Conservation (phyloP, 352 stramenopile species). For the Pythium sp. region DNA sequence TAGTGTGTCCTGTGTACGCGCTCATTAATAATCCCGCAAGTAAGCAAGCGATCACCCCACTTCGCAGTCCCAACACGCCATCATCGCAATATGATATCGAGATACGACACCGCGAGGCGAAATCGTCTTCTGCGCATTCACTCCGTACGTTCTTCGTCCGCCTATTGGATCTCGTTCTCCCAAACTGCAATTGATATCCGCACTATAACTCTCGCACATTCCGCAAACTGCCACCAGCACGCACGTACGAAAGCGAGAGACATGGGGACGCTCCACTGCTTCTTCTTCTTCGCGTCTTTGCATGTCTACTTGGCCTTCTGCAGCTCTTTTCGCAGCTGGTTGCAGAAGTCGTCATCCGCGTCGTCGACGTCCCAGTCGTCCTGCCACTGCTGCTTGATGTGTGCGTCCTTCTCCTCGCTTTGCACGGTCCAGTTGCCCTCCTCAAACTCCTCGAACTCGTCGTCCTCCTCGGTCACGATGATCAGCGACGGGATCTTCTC, state of each 20-base stretch:
- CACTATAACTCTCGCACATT: background rate
- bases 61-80: background rate
- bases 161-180: background rate
- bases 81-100: background rate
- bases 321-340: constrained; percentile 88
- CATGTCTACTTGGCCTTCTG: constrained; percentile 74
- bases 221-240: background rate
- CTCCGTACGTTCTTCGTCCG: background rate
- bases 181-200: background rate
- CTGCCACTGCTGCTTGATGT: constrained; percentile 91
- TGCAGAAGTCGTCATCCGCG: constrained; percentile 92
- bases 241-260: background rate
- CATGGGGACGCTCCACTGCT: background rate
- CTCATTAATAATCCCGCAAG: background rate
- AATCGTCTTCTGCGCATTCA: background rate
- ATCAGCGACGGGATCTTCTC: constrained; percentile 72
- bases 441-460: constrained; percentile 90
- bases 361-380: constrained; percentile 93
- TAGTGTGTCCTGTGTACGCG: background rate
- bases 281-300: background rate
- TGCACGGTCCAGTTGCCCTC: constrained; percentile 73
- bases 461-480: constrained; percentile 84
- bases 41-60: background rate
- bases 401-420: constrained; percentile 74
- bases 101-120: background rate